phyloP scores from a whole-genome alignment of 108 stramenopile genomes.

The Skeletonema menzelii region DNA sequence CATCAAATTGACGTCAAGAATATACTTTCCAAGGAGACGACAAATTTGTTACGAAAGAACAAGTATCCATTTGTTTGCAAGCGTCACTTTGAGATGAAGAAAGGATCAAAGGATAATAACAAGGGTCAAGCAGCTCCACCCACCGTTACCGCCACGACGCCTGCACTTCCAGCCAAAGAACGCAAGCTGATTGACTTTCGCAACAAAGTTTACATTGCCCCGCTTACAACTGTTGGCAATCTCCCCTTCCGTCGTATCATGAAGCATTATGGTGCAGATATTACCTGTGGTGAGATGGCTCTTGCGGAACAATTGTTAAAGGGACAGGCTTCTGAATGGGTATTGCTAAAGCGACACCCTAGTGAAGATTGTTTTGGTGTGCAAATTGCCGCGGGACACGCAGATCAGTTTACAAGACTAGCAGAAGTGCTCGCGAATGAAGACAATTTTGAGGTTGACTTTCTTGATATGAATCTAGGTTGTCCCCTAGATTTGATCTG shows the following conservation, averaged over 20 bases:
- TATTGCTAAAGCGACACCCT: constrained; percentile 90
- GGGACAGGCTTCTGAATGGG: constrained; percentile 93
- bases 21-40: constrained; percentile 59
- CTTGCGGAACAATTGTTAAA: constrained; percentile 79
- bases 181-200: constrained; percentile 89
- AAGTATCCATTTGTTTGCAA: constrained; percentile 80
- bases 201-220: constrained; percentile 97
- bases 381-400: constrained; percentile 91
- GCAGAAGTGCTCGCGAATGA: constrained; percentile 72
- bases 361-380: constrained; percentile 96
- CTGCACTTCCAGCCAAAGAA: constrained; percentile 60
- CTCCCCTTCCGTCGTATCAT: constrained; percentile 96
- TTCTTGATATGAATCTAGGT: constrained; percentile 97
- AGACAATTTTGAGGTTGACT: constrained; percentile 81
- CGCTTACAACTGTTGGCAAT: constrained; percentile 98
- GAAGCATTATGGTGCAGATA: constrained; percentile 96
- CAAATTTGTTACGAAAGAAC: constrained; percentile 69
- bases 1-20: constrained; percentile 47
- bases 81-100: constrained; percentile 52
- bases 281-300: constrained; percentile 99
- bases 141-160: background rate
- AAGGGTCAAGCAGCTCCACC: constrained; percentile 3
- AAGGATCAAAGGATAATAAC: constrained; percentile 37
- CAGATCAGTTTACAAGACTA: constrained; percentile 86
- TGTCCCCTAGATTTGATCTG: constrained; percentile 98